Conservation (phyloP, 768 basidiomycete species). For the Termitomyces heimii region DNA sequence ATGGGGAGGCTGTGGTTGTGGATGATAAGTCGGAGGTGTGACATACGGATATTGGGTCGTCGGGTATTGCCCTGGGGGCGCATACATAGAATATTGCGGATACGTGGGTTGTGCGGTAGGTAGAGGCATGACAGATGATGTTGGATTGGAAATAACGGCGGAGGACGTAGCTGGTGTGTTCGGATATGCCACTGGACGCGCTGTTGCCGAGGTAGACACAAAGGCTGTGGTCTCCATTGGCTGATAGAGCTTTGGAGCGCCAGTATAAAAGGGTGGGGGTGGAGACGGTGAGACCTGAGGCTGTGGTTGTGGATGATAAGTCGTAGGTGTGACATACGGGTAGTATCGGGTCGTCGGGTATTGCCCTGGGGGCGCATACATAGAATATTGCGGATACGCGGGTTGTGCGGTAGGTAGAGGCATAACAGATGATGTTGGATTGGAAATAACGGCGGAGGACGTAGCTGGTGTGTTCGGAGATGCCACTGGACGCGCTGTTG, state of each 20-base stretch:
- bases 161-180: constrained; percentile 29
- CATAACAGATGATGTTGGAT: constrained; percentile 69
- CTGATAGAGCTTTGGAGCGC: constrained; percentile 38
- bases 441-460: constrained; percentile 53
- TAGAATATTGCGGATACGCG: constrained; percentile 40
- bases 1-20: constrained; percentile 17
- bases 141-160: constrained; percentile 61
- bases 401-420: constrained; percentile 47
- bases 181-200: constrained; percentile 23
- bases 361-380: constrained; percentile 30
- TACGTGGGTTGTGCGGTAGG: constrained; percentile 28
- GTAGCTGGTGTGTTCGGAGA: constrained; percentile 26
- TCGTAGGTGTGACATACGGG: constrained; percentile 18
- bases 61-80: constrained; percentile 41
- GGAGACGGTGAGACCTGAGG: constrained; percentile 27
- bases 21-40: constrained; percentile 16
- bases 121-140: constrained; percentile 68
- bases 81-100: constrained; percentile 39
- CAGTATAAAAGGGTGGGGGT: constrained; percentile 52
- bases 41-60: constrained; percentile 46
- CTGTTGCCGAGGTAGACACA: constrained; percentile 21
- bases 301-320: constrained; percentile 19
- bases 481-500: constrained; percentile 23
- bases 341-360: constrained; percentile 67
- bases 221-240: constrained; percentile 19